Base-by-base conservation (phyloP, 2,329 filamentous ascomycete species). In the Xylariaceae sp. region DNA sequence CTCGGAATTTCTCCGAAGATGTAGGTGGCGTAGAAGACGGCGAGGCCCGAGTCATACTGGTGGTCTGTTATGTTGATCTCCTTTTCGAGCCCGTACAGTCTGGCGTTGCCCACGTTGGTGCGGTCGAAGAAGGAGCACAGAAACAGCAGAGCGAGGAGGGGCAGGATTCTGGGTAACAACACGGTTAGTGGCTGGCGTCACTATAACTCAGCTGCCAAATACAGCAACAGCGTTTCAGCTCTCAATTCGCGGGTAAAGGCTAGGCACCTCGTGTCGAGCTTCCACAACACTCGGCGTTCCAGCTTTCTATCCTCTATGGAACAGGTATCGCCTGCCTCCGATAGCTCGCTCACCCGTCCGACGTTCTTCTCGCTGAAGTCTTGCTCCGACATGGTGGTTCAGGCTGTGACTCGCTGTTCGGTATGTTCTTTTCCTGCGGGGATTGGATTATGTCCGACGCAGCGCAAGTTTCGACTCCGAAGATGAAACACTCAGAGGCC, bases 71-170 rank as follows among this genome's bases (percentile, higher is more conserved):
- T 76, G 31, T 63, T 55, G 2, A 83, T 57, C 50, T 80, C 74
- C 1, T 63, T 48, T 49, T 82, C 74, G 11, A 86, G 66, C 1
- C 76, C 74, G 36, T 81, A 69, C 7, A 85, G 76, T 44, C 78
- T 78, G 16, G 81, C 81, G 52, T 85, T 85, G 26, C 81, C 82
- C 26, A 85, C 78, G 54, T 85, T 86, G n/a, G 81, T 83, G 29
- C 83, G 71, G 58, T 85, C 82, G 34, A 74, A 65, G 44, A 73
- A 73, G 1, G 78, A 83, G 60, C 76, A 83, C 8, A 84, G 66
- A 49, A 83, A 83, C 1, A 85, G 63, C 1, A 83, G 52, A 0
- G 78, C 71, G n/a, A 85, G 67, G 5, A 80, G 60, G 0, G 80
- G 79, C 5, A 83, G 63, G 17, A 83, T 73, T 34, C 76, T n/a